A percentile compares a stretch with the other conserved stretches of the same genome.
Evolutionary conservation across 2,329 filamentous ascomycete genomes (phyloP).

Genomic region (Trichoderma afroharzianum): DNA sequence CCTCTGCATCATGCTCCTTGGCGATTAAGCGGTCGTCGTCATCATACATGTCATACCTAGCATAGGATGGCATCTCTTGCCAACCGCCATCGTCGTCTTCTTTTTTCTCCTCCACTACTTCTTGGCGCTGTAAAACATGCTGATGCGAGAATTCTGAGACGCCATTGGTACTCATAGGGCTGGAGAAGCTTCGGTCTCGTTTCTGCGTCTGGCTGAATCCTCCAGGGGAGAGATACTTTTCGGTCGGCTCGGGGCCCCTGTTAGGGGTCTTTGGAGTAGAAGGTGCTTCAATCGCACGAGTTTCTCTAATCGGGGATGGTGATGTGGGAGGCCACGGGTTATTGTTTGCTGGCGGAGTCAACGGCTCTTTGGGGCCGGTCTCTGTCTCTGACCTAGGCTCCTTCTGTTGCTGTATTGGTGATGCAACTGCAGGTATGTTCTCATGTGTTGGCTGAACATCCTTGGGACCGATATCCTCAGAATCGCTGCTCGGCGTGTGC

Average conservation of each 20-base stretch:
- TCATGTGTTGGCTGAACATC: slow-evolving; percentile 29
- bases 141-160: slow-evolving; percentile 60
- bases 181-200: slow-evolving; percentile 39
- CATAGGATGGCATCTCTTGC: slow-evolving; percentile 93
- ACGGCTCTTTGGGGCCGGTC: slow-evolving; percentile 5
- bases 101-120: slow-evolving; percentile 49
- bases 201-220: slow-evolving; percentile 26
- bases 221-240: not conserved
- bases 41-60: slow-evolving; percentile 91
- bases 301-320: not conserved
- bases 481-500: slow-evolving; percentile 30
- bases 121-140: slow-evolving; percentile 37
- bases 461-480: slow-evolving; percentile 37
- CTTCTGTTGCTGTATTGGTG: not conserved
- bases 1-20: slow-evolving; percentile 69
- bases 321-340: not conserved
- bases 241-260: not conserved
- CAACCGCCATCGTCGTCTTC: slow-evolving; percentile 66
- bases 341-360: slow-evolving; percentile 16
- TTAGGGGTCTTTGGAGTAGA: not conserved
- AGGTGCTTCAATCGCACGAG: not conserved
- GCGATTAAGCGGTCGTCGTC: slow-evolving; percentile 87
- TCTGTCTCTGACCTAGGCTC: slow-evolving; percentile 8
- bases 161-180: slow-evolving; percentile 29
- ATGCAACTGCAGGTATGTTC: not conserved